Percentiles rank a stretch among this genome's conserved stretches.
These are phyloP conservation scores for Pseudogymnoascus sp. DNA, from an alignment of 2,329 filamentous ascomycete species.

Conservation along the genomic window DNA sequence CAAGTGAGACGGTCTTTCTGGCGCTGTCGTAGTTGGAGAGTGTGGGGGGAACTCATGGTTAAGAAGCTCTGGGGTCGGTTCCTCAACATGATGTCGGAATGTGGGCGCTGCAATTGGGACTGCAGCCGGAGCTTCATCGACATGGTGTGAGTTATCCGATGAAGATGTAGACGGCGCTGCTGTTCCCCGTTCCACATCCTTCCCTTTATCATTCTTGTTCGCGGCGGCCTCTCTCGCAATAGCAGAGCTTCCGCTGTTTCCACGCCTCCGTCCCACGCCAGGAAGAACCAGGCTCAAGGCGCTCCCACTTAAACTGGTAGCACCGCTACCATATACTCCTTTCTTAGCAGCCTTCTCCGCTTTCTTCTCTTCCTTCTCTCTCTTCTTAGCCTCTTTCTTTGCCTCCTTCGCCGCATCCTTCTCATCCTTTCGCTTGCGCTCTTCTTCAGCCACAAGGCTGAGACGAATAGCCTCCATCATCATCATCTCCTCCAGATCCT, in stretches of 20 bases:
- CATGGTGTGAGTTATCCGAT: background rate
- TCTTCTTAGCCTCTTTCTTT: slow-evolving; percentile 77
- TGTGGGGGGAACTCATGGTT: slow-evolving; percentile 33
- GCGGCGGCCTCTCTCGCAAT: slow-evolving; percentile 47
- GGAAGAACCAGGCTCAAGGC: slow-evolving; percentile 50
- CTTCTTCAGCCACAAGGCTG: slow-evolving; percentile 86
- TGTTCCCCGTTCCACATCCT: slow-evolving; percentile 52
- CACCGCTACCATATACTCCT: slow-evolving; percentile 34
- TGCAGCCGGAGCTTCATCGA: slow-evolving; percentile 12
- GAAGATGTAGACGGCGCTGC: background rate
- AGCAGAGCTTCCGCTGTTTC: slow-evolving; percentile 52
- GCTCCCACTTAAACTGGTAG: slow-evolving; percentile 54
- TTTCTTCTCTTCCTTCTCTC: slow-evolving; percentile 50
- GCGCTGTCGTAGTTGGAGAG: slow-evolving; percentile 37
- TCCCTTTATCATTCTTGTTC: slow-evolving; percentile 52
- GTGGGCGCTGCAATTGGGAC: slow-evolving; percentile 14
- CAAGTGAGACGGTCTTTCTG: slow-evolving; percentile 59
- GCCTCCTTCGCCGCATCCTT: slow-evolving; percentile 73
- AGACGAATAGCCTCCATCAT: slow-evolving; percentile 92
- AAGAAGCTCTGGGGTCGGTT: slow-evolving; percentile 31
- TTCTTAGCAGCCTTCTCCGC: slow-evolving; percentile 59
- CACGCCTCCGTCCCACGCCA: slow-evolving; percentile 42
- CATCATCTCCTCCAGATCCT: slow-evolving; percentile 96
- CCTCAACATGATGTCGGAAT: slow-evolving; percentile 9
- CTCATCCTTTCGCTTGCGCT: slow-evolving; percentile 76